phyloP scores from a whole-genome alignment of 2,329 filamentous ascomycete genomes.

The Aspergillus proliferans region DNA sequence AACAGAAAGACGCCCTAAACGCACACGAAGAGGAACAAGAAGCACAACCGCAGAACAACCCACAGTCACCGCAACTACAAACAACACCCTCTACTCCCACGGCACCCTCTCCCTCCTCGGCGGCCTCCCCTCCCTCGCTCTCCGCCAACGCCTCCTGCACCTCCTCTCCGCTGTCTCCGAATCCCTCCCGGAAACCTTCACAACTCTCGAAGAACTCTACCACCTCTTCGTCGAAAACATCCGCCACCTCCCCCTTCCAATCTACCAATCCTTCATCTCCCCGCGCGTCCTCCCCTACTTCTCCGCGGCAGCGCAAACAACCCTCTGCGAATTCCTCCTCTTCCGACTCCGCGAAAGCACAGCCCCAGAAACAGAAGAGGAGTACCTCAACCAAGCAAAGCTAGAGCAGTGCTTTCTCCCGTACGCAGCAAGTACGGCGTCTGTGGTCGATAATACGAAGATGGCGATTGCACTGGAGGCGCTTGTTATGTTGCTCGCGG shows the following conservation, averaged over 20 bases:
- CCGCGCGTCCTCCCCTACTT: constrained; percentile 40
- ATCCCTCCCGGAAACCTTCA: constrained; percentile 29
- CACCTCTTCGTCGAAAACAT: constrained; percentile 43
- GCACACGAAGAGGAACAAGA: constrained; percentile 25
- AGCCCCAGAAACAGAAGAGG: constrained; percentile 32
- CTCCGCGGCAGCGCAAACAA: constrained; percentile 36
- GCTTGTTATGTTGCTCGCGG: constrained; percentile 51
- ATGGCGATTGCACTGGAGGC: constrained; percentile 64
- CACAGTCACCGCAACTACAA: constrained; percentile 1
- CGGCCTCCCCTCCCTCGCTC: constrained; percentile 31
- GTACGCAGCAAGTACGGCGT: constrained; percentile 56
- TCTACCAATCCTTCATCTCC: constrained; percentile 42
- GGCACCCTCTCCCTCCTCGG: constrained; percentile 29
- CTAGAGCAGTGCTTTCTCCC: constrained; percentile 59
- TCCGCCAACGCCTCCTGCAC: constrained; percentile 41
- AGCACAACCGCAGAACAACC: neutral
- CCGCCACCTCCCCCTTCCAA: constrained; percentile 38
- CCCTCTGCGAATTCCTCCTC: constrained; percentile 50
- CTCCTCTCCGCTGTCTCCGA: constrained; percentile 37
- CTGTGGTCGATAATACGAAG: constrained; percentile 63
- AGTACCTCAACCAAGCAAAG: constrained; percentile 44
- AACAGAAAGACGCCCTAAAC: constrained; percentile 25
- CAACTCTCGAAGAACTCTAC: constrained; percentile 34
- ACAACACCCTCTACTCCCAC: constrained; percentile 5
- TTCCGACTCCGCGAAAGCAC: constrained; percentile 43